Evolutionary conservation across 2,329 filamentous ascomycete genomes (phyloP).

Genomic region (Cercospora janseana): DNA sequence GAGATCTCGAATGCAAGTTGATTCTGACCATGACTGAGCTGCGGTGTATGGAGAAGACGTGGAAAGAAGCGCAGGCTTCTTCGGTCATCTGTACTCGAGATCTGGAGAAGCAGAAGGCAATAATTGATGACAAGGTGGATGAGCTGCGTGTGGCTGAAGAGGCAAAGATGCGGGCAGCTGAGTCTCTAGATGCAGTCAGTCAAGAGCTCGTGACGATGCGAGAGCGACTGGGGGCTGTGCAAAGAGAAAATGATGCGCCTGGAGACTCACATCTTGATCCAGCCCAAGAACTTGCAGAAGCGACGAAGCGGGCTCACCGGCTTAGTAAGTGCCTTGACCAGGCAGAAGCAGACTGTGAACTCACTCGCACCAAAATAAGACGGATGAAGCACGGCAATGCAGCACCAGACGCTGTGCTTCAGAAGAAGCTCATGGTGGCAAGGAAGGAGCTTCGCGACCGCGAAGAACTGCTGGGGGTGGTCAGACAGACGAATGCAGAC

Average conservation of each 20-base stretch:
- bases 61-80: constrained; percentile 12
- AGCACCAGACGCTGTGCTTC: not conserved
- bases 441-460: constrained; percentile 8
- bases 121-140: not conserved
- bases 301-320: constrained; percentile 3
- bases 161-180: not conserved
- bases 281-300: not conserved
- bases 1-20: constrained; percentile 8
- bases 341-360: constrained; percentile 8
- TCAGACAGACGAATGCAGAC: constrained; percentile 8
- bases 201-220: not conserved
- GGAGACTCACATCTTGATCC: not conserved
- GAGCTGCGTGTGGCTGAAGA: constrained; percentile 3
- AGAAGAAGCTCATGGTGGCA: constrained; percentile 4
- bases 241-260: not conserved
- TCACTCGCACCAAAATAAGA: constrained; percentile 6
- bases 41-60: constrained; percentile 6
- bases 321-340: constrained; percentile 3
- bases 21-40: constrained; percentile 3
- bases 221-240: not conserved
- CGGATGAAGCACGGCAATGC: constrained; percentile 1
- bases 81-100: not conserved
- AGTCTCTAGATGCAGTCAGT: not conserved
- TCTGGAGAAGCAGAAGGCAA: constrained; percentile 2
- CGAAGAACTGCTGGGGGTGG: constrained; percentile 6